Conservation (phyloP, 192 early-diverging fungal genomes). For the Mortierella claussenii region DNA sequence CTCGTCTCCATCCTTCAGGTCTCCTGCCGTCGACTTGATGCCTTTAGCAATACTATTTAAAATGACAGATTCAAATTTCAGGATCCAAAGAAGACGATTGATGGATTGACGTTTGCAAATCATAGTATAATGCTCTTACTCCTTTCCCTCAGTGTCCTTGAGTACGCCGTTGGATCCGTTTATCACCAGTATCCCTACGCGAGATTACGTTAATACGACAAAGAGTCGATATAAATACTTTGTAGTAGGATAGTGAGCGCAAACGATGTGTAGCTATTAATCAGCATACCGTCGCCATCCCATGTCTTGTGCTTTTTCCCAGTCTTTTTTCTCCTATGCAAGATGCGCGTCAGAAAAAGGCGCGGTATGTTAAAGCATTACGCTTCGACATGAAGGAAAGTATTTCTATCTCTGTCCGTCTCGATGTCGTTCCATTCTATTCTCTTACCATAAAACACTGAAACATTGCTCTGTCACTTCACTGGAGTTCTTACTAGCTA, state of each 20-base stretch:
- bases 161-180: slow-evolving; percentile 11
- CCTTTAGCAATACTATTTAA: slow-evolving; percentile 34
- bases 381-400: too few species aligned
- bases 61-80: not conserved
- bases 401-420: not conserved
- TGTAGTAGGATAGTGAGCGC: too few species aligned
- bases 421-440: too few species aligned
- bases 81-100: not conserved
- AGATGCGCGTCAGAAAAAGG: too few species aligned
- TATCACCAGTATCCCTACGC: slow-evolving; percentile 32
- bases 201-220: not conserved
- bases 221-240: not conserved
- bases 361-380: too few species aligned
- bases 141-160: slow-evolving; percentile 45
- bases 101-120: too few species aligned
- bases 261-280: too few species aligned
- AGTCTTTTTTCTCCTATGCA: slow-evolving; percentile 37
- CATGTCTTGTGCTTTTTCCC: slow-evolving; percentile 55
- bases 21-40: not conserved
- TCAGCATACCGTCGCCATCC: slow-evolving; percentile 53
- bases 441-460: slow-evolving; percentile 32
- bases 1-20: slow-evolving; percentile 24
- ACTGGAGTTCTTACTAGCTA: not conserved
- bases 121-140: slow-evolving; percentile 42
- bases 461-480: slow-evolving; percentile 12